A percentile compares a stretch with the other conserved stretches of the same genome.
These are phyloP conservation scores for Caryopteris hybrid DNA, from an alignment of 305 asterid genomes.

Conservation along the genomic window DNA sequence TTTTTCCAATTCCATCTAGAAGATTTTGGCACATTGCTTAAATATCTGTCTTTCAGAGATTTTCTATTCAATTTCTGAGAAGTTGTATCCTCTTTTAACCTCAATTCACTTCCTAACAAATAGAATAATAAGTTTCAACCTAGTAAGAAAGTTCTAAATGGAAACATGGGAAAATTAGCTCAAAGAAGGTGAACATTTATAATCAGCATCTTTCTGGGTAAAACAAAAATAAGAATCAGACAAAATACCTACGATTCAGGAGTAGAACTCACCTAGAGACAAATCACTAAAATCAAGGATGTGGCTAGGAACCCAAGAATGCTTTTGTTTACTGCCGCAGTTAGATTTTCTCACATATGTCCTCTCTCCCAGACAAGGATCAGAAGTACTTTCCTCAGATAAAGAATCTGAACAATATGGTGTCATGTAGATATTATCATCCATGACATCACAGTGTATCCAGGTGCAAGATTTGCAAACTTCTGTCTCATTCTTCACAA, in stretches of 20 bases:
- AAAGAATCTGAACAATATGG: constrained; percentile 35
- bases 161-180: not conserved
- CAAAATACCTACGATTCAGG: not conserved
- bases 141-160: constrained; percentile 2
- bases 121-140: not conserved
- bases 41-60: too few species aligned
- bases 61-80: not conserved
- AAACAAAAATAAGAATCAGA: not conserved
- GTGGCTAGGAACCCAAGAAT: constrained; percentile 71
- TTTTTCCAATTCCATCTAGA: too few species aligned
- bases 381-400: constrained; percentile 29
- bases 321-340: constrained; percentile 24
- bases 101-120: not conserved
- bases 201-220: constrained; percentile 6
- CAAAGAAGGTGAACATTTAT: not conserved
- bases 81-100: not conserved
- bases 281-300: constrained; percentile 86
- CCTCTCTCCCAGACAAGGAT: constrained; percentile 28
- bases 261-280: constrained; percentile 65
- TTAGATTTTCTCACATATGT: constrained; percentile 23
- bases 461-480: constrained; percentile 54
- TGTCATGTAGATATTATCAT: constrained; percentile 85
- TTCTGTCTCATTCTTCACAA: constrained; percentile 47
- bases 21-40: not conserved
- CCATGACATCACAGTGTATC: constrained; percentile 97